Percentiles rank a stretch among this genome's conserved stretches.
These are phyloP conservation scores for Alternaria infectoria DNA, from an alignment of 2,329 filamentous ascomycete genomes.

Conservation along the genomic window DNA sequence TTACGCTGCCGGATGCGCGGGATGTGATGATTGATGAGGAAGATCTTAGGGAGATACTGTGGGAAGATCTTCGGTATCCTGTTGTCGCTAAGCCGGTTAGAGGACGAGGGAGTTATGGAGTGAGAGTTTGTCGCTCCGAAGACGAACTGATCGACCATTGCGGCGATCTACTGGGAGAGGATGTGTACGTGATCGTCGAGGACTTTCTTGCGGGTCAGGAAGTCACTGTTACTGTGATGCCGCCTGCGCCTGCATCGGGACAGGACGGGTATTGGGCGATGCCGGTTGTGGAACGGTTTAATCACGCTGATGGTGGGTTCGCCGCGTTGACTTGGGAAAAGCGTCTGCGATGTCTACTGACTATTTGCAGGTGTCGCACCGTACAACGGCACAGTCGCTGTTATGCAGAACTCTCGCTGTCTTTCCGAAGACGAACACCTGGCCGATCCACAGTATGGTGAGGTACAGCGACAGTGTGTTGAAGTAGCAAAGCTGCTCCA, in stretches of 20 bases:
- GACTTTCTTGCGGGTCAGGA: not conserved
- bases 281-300: not conserved
- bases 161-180: not conserved
- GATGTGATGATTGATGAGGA: too few species aligned
- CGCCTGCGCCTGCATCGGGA: not conserved
- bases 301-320: not conserved
- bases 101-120: not conserved
- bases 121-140: not conserved
- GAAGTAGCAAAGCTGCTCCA: not conserved
- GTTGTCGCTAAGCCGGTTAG: not conserved
- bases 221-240: not conserved
- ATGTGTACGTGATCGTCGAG: not conserved
- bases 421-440: fast-evolving
- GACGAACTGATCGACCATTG: not conserved
- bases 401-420: not conserved
- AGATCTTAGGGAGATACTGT: too few species aligned
- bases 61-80: not conserved
- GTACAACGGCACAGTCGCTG: not conserved
- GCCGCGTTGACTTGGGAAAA: fast-evolving
- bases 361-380: fast-evolving
- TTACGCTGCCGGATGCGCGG: not conserved
- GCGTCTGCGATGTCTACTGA: not conserved
- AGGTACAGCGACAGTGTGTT: not conserved
- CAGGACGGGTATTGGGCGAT: not conserved
- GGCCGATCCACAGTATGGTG: not conserved